Conservation (phyloP, 208 protist genomes). For the Herpetomonas tarakana region DNA sequence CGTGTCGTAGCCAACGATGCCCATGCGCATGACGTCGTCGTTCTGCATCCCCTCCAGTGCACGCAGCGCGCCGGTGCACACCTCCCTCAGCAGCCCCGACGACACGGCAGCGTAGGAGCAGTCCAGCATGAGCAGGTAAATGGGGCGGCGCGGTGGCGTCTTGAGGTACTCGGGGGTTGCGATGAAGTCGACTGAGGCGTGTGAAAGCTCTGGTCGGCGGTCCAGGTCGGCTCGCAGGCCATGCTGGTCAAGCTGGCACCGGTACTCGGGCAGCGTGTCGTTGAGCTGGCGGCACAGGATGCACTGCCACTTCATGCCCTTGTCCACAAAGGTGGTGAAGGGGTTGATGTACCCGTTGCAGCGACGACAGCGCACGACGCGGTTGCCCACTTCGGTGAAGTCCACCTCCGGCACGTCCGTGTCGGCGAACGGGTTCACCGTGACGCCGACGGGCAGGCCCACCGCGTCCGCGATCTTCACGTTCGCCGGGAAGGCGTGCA, state of each 20-base stretch:
- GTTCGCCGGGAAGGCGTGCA: slow-evolving; percentile 52
- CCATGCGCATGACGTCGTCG: slow-evolving; percentile 84
- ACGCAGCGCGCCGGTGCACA: slow-evolving; percentile 60
- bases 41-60: slow-evolving; percentile 75
- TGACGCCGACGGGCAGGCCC: slow-evolving; percentile 68
- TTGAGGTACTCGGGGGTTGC: slow-evolving; percentile 95
- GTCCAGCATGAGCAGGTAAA: slow-evolving; percentile 95
- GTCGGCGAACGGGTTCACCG: slow-evolving; percentile 75
- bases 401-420: slow-evolving; percentile 57
- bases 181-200: slow-evolving; percentile 92
- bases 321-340: slow-evolving; percentile 94
- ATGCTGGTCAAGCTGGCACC: slow-evolving; percentile 74
- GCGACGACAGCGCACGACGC: slow-evolving; percentile 74
- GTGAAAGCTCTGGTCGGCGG: slow-evolving; percentile 84
- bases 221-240: slow-evolving; percentile 79
- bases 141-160: slow-evolving; percentile 85
- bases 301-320: slow-evolving; percentile 93
- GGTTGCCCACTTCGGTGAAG: slow-evolving; percentile 53
- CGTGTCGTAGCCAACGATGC: slow-evolving; percentile 69
- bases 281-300: slow-evolving; percentile 94
- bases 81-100: slow-evolving; percentile 78
- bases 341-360: slow-evolving; percentile 98
- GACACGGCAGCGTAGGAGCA: slow-evolving; percentile 86
- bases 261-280: slow-evolving; percentile 84
- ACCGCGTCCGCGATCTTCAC: slow-evolving; percentile 54